These are phyloP conservation scores for Aspergillus niger DNA, from an alignment of 2,329 filamentous ascomycete genomes.

Conservation along the genomic window DNA sequence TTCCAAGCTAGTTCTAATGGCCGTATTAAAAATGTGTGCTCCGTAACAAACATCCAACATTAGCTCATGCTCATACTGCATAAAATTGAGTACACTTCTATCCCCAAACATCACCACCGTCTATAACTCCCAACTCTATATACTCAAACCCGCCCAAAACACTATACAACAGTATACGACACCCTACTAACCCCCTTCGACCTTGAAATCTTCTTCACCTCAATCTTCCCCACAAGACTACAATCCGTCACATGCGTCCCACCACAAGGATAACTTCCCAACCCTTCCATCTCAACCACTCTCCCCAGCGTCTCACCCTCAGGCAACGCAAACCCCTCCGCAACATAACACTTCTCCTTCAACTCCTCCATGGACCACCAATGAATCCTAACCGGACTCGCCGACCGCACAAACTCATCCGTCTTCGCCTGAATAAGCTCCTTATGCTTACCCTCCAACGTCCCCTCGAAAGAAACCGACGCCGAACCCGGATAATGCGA, in stretches of 20 bases:
- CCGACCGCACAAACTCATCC: background rate
- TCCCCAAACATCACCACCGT: no score
- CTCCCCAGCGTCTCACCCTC: background rate
- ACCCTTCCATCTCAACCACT: background rate
- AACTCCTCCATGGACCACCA: background rate
- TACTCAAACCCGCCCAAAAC: no score
- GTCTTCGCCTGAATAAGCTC: background rate
- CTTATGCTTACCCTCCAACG: background rate
- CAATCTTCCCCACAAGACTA: background rate
- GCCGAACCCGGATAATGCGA: background rate
- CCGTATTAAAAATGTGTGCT: no score
- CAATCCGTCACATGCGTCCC: background rate
- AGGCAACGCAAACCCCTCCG: background rate
- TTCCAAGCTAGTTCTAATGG: no score
- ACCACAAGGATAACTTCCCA: background rate
- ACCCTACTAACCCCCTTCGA: background rate
- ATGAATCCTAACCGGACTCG: background rate
- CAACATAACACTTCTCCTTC: background rate
- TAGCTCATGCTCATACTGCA: no score
- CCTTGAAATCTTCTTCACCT: background rate
- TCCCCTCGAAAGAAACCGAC: background rate
- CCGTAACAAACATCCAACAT: no score
- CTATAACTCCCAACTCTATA: no score
- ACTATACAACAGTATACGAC: background rate
- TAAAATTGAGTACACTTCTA: no score